Conservation (phyloP, 768 basidiomycete species). For the Amanita muscaria region DNA sequence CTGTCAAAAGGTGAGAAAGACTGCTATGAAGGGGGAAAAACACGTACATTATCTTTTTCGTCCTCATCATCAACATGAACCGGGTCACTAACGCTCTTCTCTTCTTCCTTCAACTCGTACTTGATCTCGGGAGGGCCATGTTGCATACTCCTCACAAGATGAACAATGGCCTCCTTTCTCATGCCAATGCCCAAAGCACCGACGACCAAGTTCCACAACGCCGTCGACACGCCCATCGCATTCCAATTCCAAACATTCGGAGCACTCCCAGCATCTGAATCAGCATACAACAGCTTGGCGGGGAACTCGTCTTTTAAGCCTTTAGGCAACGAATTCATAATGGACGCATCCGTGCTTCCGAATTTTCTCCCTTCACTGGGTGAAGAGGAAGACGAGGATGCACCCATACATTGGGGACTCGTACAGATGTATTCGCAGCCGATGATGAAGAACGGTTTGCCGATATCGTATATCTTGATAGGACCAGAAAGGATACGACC, state of each 20-base stretch:
- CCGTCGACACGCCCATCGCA: slow-evolving; percentile 59
- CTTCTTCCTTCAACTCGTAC: slow-evolving; percentile 25
- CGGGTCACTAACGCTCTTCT: not conserved
- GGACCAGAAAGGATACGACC: slow-evolving; percentile 71
- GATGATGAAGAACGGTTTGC: slow-evolving; percentile 74
- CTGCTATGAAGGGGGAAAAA: too few relatives aligned
- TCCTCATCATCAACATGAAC: too few relatives aligned
- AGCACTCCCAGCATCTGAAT: slow-evolving; percentile 49
- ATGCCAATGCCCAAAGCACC: slow-evolving; percentile 51
- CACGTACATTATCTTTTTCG: too few relatives aligned
- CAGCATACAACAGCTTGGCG: slow-evolving; percentile 48
- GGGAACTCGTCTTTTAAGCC: slow-evolving; percentile 71
- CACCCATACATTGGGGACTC: slow-evolving; percentile 39
- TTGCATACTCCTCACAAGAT: slow-evolving; percentile 51
- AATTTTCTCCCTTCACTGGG: slow-evolving; percentile 52
- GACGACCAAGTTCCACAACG: slow-evolving; percentile 67
- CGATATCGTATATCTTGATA: slow-evolving; percentile 71
- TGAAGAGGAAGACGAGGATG: slow-evolving; percentile 27
- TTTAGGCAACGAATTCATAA: slow-evolving; percentile 59
- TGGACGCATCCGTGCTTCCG: slow-evolving; percentile 63
- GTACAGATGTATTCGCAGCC: slow-evolving; percentile 76
- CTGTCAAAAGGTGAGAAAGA: too few relatives aligned
- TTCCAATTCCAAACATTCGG: slow-evolving; percentile 71
- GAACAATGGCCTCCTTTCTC: slow-evolving; percentile 51
- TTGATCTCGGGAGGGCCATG: slow-evolving; percentile 38